A percentile compares a stretch with the other conserved stretches of the same genome.
phyloP scores from a whole-genome alignment of 495 filamentous ascomycete species.

The Penicillium subrubescens region DNA sequence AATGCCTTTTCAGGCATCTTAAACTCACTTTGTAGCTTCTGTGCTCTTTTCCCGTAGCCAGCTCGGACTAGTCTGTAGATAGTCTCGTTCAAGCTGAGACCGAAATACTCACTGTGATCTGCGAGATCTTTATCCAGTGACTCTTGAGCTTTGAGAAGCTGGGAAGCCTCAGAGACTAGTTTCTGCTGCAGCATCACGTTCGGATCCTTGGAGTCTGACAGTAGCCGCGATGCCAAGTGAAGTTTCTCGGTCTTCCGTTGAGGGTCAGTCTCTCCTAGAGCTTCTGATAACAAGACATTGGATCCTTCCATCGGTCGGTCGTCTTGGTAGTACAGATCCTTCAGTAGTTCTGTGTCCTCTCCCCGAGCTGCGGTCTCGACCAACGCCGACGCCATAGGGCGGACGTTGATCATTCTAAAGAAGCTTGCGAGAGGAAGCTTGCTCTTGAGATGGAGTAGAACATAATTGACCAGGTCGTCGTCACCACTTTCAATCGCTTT shows the following conservation, averaged over 20 bases:
- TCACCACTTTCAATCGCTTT: conserved; percentile 97
- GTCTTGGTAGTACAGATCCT: conserved; percentile 97
- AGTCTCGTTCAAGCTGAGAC: conserved; percentile 87
- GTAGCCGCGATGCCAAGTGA: conserved; percentile 75
- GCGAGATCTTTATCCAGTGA: conserved; percentile 77
- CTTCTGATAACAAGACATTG: conserved; percentile 82
- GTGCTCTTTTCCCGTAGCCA: conserved; percentile 76
- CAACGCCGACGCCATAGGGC: conserved; percentile 84
- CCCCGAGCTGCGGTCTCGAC: conserved; percentile 80
- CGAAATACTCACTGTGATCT: conserved; percentile 66
- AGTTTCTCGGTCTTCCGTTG: conserved; percentile 77
- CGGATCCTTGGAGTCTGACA: conserved; percentile 81
- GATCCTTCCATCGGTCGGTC: conserved; percentile 89
- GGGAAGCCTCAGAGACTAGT: conserved; percentile 73
- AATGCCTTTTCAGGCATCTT: conserved; percentile 86
- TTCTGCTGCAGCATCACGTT: conserved; percentile 66
- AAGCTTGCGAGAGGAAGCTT: conserved; percentile 89
- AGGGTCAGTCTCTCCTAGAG: conserved; percentile 64
- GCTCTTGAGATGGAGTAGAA: conserved; percentile 84
- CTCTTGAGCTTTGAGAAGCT: conserved; percentile 83
- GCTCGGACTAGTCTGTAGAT: conserved; percentile 77
- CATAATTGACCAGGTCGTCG: conserved; percentile 86
- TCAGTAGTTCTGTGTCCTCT: conserved; percentile 81
- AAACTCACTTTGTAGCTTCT: conserved; percentile 88
- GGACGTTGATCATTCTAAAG: conserved; percentile 86